Percentiles rank a stretch among this genome's conserved stretches.
phyloP scores from a whole-genome alignment of 75 land plant genomes.

The Adiantum capillusveneris region DNA sequence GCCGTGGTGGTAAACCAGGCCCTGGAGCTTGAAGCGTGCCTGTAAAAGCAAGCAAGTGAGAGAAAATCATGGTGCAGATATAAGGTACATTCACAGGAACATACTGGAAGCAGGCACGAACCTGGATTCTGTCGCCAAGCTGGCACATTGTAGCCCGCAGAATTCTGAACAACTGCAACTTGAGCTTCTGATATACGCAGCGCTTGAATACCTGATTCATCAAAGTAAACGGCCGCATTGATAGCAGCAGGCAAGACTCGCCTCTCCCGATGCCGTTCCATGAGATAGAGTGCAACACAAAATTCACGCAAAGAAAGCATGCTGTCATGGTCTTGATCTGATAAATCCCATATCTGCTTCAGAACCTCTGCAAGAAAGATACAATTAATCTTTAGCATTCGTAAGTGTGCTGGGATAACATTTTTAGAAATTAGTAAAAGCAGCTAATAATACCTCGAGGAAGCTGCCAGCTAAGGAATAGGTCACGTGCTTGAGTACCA shows the following conservation, averaged over 20 bases:
- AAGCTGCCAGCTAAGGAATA: conserved; percentile 85
- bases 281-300: conserved; percentile 82
- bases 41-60: neutral
- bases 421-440: too few species aligned
- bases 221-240: conserved; percentile 55
- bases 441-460: conserved; percentile 62
- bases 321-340: conserved; percentile 93
- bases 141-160: conserved; percentile 33
- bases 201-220: conserved; percentile 42
- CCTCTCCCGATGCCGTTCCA: conserved; percentile 87
- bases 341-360: conserved; percentile 95
- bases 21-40: conserved; percentile 12
- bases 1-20: conserved; percentile 9
- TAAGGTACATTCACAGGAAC: neutral
- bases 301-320: conserved; percentile 88
- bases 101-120: too few species aligned
- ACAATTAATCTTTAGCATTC: neutral
- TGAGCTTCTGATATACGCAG: conserved; percentile 16
- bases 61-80: neutral
- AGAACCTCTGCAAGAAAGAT: conserved; percentile 59
- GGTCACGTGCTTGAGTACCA: conserved; percentile 76
- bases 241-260: conserved; percentile 62
- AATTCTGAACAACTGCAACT: conserved; percentile 26
- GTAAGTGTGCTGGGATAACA: too few species aligned
- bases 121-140: conserved; percentile 48